Conservation (phyloP, 257 asterid genomes). For the Solanum paucissectum region DNA sequence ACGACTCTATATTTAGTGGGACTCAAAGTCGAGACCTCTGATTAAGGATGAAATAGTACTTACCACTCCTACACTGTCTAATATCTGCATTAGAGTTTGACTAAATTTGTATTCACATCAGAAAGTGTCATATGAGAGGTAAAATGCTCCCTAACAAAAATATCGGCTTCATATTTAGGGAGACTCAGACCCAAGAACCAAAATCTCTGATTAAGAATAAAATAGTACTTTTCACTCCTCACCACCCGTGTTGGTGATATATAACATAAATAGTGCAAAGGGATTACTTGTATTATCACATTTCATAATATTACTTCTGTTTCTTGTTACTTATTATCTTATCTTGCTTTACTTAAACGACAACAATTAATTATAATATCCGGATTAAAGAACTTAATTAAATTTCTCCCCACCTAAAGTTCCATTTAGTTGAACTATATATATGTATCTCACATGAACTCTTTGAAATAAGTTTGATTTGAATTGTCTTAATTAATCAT, state of each 20-base stretch:
- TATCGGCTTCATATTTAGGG: background rate
- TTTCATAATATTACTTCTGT: background rate
- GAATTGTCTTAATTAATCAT: background rate
- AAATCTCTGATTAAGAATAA: background rate
- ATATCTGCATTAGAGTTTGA: too few species aligned
- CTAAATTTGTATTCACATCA: background rate
- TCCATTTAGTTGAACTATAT: background rate
- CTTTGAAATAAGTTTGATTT: background rate
- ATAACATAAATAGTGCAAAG: background rate
- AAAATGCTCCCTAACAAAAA: background rate
- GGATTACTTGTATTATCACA: background rate
- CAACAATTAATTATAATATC: background rate
- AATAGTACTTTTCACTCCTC: background rate
- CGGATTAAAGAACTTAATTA: background rate
- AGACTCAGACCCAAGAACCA: rapidly evolving
- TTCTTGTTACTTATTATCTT: background rate
- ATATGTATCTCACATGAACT: background rate
- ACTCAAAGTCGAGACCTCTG: too few species aligned
- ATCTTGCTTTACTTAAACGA: background rate
- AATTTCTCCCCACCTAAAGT: background rate
- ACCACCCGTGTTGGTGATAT: background rate
- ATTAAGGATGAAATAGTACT: background rate
- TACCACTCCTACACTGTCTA: too few species aligned
- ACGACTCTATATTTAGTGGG: too few species aligned
- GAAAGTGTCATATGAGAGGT: background rate